A percentile compares a stretch with the other conserved stretches of the same genome.
Evolutionary conservation across 169 alveolate genomes (phyloP).

Genomic region (Plasmodium berghei): DNA sequence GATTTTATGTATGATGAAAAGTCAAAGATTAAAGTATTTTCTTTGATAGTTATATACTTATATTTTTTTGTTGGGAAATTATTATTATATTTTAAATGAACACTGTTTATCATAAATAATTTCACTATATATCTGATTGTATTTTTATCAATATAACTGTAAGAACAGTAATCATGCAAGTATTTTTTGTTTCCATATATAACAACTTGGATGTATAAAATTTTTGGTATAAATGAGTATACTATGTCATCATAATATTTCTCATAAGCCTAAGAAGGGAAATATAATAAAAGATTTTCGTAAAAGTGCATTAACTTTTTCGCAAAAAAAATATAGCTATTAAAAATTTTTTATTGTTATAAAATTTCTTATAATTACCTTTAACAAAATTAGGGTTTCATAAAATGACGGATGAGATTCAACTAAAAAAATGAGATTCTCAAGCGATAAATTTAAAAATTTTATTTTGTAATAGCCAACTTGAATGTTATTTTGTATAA

Average conservation of each 20-base stretch:
- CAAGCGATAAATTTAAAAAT: slow-evolving; percentile 38
- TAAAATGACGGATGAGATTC: slow-evolving; percentile 57
- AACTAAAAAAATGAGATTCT: slow-evolving; percentile 25
- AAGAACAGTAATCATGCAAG: slow-evolving; percentile 55
- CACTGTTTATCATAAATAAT: slow-evolving; percentile 46
- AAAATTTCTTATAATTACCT: too few species aligned
- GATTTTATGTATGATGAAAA: slow-evolving; percentile 38
- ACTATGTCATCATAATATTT: slow-evolving; percentile 57
- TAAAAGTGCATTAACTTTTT: neutral
- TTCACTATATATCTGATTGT: slow-evolving; percentile 44
- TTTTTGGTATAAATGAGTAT: slow-evolving; percentile 63
- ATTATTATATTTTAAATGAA: slow-evolving; percentile 31
- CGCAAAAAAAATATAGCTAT: neutral
- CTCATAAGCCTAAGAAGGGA: slow-evolving; percentile 53
- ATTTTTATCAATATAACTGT: slow-evolving; percentile 60
- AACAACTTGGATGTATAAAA: slow-evolving; percentile 64
- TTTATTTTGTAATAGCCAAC: slow-evolving; percentile 30
- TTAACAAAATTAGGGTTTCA: slow-evolving; percentile 57
- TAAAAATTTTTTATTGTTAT: too few species aligned
- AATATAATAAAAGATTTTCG: neutral
- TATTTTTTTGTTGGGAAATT: slow-evolving; percentile 44
- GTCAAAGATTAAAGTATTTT: slow-evolving; percentile 25
- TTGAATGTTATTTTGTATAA: slow-evolving; percentile 22
- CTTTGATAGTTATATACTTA: slow-evolving; percentile 30
- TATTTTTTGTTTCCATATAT: slow-evolving; percentile 44